Base-by-base conservation (phyloP, 2,329 filamentous ascomycete genomes). In the Colletotrichum scovillei region DNA sequence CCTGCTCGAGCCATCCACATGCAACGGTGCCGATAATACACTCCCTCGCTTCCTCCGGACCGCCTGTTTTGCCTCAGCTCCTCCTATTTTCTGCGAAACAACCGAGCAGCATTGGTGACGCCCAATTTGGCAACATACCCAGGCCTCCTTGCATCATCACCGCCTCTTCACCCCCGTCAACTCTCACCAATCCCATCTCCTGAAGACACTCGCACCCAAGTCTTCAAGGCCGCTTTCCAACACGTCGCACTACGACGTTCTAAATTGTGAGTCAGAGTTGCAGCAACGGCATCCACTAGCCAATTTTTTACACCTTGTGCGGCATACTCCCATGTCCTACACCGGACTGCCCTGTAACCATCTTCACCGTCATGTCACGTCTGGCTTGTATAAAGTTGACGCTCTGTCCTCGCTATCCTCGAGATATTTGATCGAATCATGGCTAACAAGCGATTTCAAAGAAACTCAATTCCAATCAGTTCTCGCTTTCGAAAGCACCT, bases 101-200 rank as follows among this genome's bases (percentile, higher is more conserved):
- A 66, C 72, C 63, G 64, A 75, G 78, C 78, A 80, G 77, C 80
- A 81, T 80, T 82, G 82, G 82, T 78, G 77, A 80, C 78, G 75
- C 79, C 67, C 80, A 78, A 78, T 79, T 80, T 77, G 80, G 80
- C 80, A 79, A 69, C 75, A 75, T 77, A 74, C 70, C 70, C 55
- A 75, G 73, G 70, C 65, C 77, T 74, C 70, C 72, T 69, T 79
- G 72, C 78, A 75, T 76, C 63, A 70, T 68, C 71, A 74, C 72
- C 74, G 64, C 72, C 30, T 62, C 75, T 71, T 76, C 68, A 69
- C 72, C 75, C 74, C 67, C 66, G 68, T 75, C 76, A 5, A 24
- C 63, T 46, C 59, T 67, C 62, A 49, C 73, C 67, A 74, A 75
- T 75, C 70, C 73, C 70, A 57, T 66, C 64, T 38, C 55, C 63